Base-by-base conservation (phyloP, 441 rosid genomes). In the Cnidoscolus chayamansa region DNA sequence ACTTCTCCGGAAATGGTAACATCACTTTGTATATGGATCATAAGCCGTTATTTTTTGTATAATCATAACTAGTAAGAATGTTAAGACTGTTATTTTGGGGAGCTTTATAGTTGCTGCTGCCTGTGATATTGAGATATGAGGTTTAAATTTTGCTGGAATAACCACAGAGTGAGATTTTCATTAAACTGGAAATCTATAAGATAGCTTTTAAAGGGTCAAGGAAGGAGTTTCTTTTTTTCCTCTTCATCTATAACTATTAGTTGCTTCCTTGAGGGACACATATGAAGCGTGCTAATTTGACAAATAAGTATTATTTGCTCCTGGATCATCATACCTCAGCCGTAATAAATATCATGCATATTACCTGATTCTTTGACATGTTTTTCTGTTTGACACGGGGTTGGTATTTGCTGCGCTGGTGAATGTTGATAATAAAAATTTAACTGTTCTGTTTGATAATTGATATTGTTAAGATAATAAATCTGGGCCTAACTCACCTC, bases 21-120 rank as follows among this genome's bases (percentile, higher is more conserved):
- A 55, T 68, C 32, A 17, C 16, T 19, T 35, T 37, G 35, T 35
- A 17, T 37, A 30, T 59, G 48, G 73, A 30, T 15, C 62, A 54
- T 68, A 54, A 54, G 55, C 10, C 58, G 62, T 20, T 68, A 48
- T 58, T 70, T 15, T 48, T 61, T 47, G 13, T 25, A 48, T 3
- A 6, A 43, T 12, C 25, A 25, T 10, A 57, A 49, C 30, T 61
- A 71, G 1, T 32, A 47, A 10, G 40, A 68, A 15, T 16, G 32
- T 10, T 19, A 55, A 55, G 30, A 55, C 30, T 55, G 10, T 31
- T 49, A 65, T 40, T 68, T 32, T 47, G 31, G 17, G 25, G 15
- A 40, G 25, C 3, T 59, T 55, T 7, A 5, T 40, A 40, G 45
- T 40, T 5, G 45, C 30, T 65, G 1, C 49, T 19, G 48, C 40